Conservation (phyloP, 805 yeast species). For the Pichia exigua region DNA sequence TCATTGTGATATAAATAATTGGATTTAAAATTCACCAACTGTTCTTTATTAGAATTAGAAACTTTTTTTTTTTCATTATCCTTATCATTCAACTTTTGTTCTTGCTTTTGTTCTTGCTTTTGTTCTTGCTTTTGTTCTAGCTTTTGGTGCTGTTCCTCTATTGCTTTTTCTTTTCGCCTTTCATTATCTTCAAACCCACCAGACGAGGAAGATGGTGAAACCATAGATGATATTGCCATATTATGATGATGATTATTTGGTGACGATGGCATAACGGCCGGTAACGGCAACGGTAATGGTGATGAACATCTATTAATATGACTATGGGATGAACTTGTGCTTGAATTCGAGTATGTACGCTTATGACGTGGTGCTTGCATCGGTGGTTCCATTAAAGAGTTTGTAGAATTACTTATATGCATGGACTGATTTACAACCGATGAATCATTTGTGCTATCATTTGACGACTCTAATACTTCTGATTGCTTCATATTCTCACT, state of each 20-base stretch:
- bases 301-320: slow-evolving; percentile 21
- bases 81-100: too few relatives aligned
- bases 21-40: slow-evolving; percentile 19
- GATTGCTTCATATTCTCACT: slow-evolving; percentile 7
- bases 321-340: slow-evolving; percentile 27
- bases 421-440: not conserved
- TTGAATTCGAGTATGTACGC: slow-evolving; percentile 35
- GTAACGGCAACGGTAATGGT: slow-evolving; percentile 23
- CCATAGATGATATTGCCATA: not conserved
- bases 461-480: not conserved
- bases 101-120: too few relatives aligned
- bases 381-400: slow-evolving; percentile 26
- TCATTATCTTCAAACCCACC: not conserved
- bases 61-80: not conserved
- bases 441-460: not conserved
- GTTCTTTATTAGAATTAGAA: not conserved
- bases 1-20: slow-evolving; percentile 70
- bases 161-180: not conserved
- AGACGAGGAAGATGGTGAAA: not conserved
- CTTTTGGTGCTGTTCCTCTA: not conserved
- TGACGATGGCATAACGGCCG: slow-evolving; percentile 39
- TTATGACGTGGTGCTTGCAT: slow-evolving; percentile 28
- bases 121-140: too few relatives aligned
- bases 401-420: slow-evolving; percentile 6
- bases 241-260: slow-evolving; percentile 12